Evolutionary conservation across 2,329 filamentous ascomycete species (phyloP).

Genomic region (Aspergillus fumigatus): DNA sequence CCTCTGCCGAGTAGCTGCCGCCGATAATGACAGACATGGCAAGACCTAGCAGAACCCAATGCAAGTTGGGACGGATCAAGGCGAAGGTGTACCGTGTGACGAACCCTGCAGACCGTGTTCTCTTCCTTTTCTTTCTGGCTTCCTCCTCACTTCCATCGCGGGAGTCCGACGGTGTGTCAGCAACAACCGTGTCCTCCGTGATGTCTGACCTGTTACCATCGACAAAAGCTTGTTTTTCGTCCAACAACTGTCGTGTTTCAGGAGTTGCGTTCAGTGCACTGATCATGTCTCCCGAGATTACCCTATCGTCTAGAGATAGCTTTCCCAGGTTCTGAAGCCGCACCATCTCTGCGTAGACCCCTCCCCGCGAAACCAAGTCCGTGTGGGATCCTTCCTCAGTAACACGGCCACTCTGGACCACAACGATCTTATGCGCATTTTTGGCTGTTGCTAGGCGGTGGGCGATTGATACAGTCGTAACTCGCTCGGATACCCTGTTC

Average conservation of each 20-base stretch:
- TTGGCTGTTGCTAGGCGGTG: slow-evolving; percentile 35
- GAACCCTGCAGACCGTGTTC: slow-evolving; percentile 19
- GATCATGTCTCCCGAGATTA: slow-evolving; percentile 14
- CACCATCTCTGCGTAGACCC: slow-evolving; percentile 48
- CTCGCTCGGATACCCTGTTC: slow-evolving; percentile 21
- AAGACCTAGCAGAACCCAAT: slow-evolving; percentile 46
- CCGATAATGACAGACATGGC: slow-evolving; percentile 52
- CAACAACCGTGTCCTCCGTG: slow-evolving; percentile 15
- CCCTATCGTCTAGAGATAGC: slow-evolving; percentile 16
- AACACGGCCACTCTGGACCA: slow-evolving; percentile 30
- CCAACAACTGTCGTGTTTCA: slow-evolving; percentile 6
- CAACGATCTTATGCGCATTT: slow-evolving; percentile 36
- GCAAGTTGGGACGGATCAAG: slow-evolving; percentile 41
- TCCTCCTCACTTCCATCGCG: slow-evolving; percentile 8
- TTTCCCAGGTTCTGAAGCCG: slow-evolving; percentile 40
- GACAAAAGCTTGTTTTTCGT: slow-evolving; percentile 17
- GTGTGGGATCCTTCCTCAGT: slow-evolving; percentile 31
- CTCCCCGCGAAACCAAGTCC: slow-evolving; percentile 30
- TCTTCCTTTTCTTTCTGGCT: slow-evolving; percentile 13
- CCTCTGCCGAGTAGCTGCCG: slow-evolving; percentile 52
- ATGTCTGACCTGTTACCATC: slow-evolving; percentile 15
- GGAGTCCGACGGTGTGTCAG: slow-evolving; percentile 9
- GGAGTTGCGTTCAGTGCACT: slow-evolving; percentile 9
- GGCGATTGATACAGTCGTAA: slow-evolving; percentile 35
- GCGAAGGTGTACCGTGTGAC: slow-evolving; percentile 30